Conservation (phyloP, 129 eudicot species). For the Lactuca sativa region DNA sequence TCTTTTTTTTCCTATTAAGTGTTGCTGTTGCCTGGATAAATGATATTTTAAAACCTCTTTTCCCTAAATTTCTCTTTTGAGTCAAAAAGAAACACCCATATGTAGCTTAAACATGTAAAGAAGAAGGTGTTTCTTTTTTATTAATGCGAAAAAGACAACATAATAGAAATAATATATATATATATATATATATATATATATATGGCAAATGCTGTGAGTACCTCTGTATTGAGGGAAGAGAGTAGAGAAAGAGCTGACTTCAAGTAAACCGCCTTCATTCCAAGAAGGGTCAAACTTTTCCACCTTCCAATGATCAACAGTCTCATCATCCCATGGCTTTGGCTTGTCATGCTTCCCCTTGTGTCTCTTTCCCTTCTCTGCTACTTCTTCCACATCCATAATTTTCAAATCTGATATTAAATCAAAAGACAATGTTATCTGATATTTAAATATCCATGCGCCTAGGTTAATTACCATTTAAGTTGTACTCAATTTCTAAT, state of each 20-base stretch:
- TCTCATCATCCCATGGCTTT: slow-evolving; percentile 81
- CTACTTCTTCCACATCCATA: slow-evolving; percentile 18
- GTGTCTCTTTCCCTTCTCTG: slow-evolving; percentile 42
- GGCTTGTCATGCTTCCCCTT: slow-evolving; percentile 97
- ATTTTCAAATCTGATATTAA: neutral
- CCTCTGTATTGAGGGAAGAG: slow-evolving; percentile 94
- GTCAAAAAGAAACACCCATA: too few relatives aligned
- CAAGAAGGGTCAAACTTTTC: slow-evolving; percentile 79
- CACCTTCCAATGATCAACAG: slow-evolving; percentile 72
- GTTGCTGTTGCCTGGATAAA: neutral
- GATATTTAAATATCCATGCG: too few relatives aligned
- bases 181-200: neutral
- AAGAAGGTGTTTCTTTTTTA: too few relatives aligned
- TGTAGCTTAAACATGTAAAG: too few relatives aligned
- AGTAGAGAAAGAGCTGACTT: slow-evolving; percentile 87
- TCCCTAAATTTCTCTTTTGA: too few relatives aligned
- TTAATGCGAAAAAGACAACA: too few relatives aligned
- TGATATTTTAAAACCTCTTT: neutral
- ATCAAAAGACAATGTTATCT: neutral
- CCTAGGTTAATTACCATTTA: too few relatives aligned
- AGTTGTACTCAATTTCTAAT: too few relatives aligned
- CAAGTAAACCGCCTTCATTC: slow-evolving; percentile 75
- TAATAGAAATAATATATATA: neutral
- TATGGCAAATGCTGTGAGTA: neutral
- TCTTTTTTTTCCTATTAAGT: neutral